These are phyloP conservation scores for Zygoascus biomembranicola DNA, from an alignment of 805 yeast genomes.

Conservation along the genomic window DNA sequence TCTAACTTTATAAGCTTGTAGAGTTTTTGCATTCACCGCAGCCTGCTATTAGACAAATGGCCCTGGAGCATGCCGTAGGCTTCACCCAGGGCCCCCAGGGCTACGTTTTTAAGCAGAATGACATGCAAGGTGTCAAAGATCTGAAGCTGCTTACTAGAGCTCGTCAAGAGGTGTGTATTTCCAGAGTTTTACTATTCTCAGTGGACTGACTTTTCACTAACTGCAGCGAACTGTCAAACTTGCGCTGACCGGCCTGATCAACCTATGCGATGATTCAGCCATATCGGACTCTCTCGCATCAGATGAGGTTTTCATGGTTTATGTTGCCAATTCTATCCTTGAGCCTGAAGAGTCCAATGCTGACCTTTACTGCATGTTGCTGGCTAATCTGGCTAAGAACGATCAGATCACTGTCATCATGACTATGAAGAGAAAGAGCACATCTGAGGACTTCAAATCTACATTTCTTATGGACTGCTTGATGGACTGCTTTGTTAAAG, in stretches of 20 bases:
- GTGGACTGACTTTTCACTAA: background rate
- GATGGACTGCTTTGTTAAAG: slow-evolving; percentile 85
- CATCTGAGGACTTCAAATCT: slow-evolving; percentile 38
- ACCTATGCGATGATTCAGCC: slow-evolving; percentile 62
- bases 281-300: slow-evolving; percentile 59
- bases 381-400: slow-evolving; percentile 79
- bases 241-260: slow-evolving; percentile 72
- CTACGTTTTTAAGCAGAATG: slow-evolving; percentile 58
- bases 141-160: slow-evolving; percentile 53
- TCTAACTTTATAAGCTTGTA: slow-evolving; percentile 40
- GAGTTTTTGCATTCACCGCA: slow-evolving; percentile 75
- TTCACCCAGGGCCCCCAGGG: slow-evolving; percentile 66
- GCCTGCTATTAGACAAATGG: slow-evolving; percentile 72
- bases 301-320: slow-evolving; percentile 45
- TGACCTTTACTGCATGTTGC: slow-evolving; percentile 73
- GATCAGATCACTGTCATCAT: slow-evolving; percentile 52
- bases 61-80: slow-evolving; percentile 75
- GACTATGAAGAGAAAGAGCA: slow-evolving; percentile 20
- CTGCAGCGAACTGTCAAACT: slow-evolving; percentile 18
- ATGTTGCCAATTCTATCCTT: slow-evolving; percentile 25
- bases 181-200: background rate
- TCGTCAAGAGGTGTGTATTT: slow-evolving; percentile 28
- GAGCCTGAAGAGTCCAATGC: slow-evolving; percentile 56
- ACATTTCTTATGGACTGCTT: slow-evolving; percentile 58
- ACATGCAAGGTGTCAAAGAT: slow-evolving; percentile 64